Base-by-base conservation (phyloP, 2,329 filamentous ascomycete genomes). In the Annulohypoxylon truncatum region DNA sequence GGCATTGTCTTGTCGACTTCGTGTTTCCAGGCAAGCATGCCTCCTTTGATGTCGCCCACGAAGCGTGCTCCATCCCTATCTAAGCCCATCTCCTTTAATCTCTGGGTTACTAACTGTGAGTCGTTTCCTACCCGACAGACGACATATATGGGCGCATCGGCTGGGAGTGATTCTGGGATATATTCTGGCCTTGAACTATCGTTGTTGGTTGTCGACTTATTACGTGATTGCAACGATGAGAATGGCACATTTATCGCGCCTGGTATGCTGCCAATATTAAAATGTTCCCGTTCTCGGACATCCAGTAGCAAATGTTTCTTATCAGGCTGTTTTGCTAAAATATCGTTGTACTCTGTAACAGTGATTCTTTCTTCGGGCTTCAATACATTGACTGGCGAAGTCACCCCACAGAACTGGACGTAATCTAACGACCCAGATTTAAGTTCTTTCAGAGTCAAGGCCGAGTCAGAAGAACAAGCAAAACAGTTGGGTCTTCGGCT, bases 211-310 rank as follows among this genome's bases (percentile, higher is more conserved):
- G 54, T 75, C 60, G 26, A 67, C 73, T 53, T 65, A 42, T 61
- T 64, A 13, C 60, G 55, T 40, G 72, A 47, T 38, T 83, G 81
- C 13, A 87, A 79, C 0, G 78, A 82, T 10, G 88, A 91, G 73
- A 90, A 92, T 0, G 88, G 92, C 0, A 94, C 77, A 71, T 93
- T 97, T 53, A 96, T 80, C 24, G 92, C 93, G 0, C 91, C 91
- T 0, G 89, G 82, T 6, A 99, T 83, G 66, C 85, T 89, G 68
- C 91, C 94, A 46, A 98, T 89, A 13, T 91, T 90, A 70, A 92
- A 97, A 66, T 97, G 93, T 26, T 93, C 92, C 72, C 88, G 88
- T 71, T 97, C 93, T 1, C 96, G 85, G 0, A 97, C 93, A 70
- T 98, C 96, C 2, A 98, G 78, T 1, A 97, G 79, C 0, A 92